Evolutionary conservation across 164 flowering plant species (phyloP).

Genomic region (Tetracentron sinense): DNA sequence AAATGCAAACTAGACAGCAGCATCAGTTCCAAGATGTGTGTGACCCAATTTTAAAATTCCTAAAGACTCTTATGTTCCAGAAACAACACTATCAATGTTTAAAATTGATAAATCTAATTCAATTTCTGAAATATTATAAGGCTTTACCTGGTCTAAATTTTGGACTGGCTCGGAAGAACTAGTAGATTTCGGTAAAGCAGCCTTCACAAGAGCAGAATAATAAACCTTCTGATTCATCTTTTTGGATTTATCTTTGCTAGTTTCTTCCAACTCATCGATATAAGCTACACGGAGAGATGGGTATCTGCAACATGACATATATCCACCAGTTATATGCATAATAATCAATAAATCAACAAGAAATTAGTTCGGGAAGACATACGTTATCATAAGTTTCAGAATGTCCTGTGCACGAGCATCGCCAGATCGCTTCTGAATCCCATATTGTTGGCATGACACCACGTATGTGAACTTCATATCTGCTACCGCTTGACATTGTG

Average conservation of each 20-base stretch:
- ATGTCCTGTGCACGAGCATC: slow-evolving; percentile 64
- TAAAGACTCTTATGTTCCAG: no score
- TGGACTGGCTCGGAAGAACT: slow-evolving; percentile 68
- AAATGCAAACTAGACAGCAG: no score
- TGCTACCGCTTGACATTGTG: slow-evolving; percentile 74
- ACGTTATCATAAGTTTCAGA: slow-evolving; percentile 61
- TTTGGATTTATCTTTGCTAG: slow-evolving; percentile 56
- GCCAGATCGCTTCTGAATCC: slow-evolving; percentile 67
- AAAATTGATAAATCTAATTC: no score
- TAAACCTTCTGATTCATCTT: slow-evolving; percentile 64
- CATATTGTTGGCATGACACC: slow-evolving; percentile 74
- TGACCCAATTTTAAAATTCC: no score
- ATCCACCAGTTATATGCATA: not conserved
- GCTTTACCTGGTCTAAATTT: slow-evolving; percentile 75
- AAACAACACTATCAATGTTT: not conserved
- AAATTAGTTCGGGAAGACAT: slow-evolving; percentile 9
- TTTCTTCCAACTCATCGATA: slow-evolving; percentile 92
- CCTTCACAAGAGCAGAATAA: slow-evolving; percentile 86
- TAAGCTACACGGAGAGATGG: slow-evolving; percentile 97
- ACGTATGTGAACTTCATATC: slow-evolving; percentile 83
- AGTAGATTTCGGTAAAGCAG: slow-evolving; percentile 62
- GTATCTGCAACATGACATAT: slow-evolving; percentile 43
- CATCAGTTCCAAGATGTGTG: no score
- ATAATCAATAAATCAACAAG: not conserved
- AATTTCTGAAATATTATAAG: not conserved